Evolutionary conservation across 371 early-diverging fungal genomes (phyloP).

Genomic region (Mucor sp.): DNA sequence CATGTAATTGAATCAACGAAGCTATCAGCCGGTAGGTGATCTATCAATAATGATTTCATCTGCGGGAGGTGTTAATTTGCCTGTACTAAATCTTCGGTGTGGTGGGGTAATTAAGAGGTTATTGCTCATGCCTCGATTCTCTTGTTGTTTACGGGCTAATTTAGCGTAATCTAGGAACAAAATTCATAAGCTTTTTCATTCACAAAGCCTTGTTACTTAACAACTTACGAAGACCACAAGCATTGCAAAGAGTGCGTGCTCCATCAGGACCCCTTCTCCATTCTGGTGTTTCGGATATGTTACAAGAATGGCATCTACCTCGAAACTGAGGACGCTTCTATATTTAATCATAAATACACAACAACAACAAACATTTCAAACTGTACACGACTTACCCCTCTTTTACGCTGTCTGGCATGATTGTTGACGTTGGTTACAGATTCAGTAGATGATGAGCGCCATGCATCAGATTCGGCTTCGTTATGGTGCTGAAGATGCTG

Average conservation of each 20-base stretch:
- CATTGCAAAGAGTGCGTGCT: constrained; percentile 68
- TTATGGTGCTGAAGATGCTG: not conserved
- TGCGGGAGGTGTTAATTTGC: not conserved
- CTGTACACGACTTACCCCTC: constrained; percentile 2
- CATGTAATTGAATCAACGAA: not conserved
- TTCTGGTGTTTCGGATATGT: constrained; percentile 65
- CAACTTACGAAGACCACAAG: constrained; percentile 65
- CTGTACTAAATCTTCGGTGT: not conserved
- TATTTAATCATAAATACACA: not conserved
- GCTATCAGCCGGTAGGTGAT: not conserved
- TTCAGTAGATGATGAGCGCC: not conserved
- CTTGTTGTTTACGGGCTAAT: constrained; percentile 34
- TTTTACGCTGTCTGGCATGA: not conserved
- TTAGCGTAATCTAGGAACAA: constrained; percentile 39
- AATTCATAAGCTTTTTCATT: not conserved
- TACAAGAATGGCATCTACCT: constrained; percentile 61
- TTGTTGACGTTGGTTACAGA: not conserved
- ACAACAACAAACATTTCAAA: not conserved
- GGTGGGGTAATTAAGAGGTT: not conserved
- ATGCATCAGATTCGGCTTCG: not conserved
- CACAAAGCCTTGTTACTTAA: not conserved
- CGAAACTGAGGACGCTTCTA: constrained; percentile 48
- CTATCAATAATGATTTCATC: not conserved
- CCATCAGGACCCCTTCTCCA: constrained; percentile 76
- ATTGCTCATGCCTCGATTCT: constrained; percentile 8